phyloP scores from a whole-genome alignment of 768 basidiomycete genomes.

The Rhodotorula diobovata region DNA sequence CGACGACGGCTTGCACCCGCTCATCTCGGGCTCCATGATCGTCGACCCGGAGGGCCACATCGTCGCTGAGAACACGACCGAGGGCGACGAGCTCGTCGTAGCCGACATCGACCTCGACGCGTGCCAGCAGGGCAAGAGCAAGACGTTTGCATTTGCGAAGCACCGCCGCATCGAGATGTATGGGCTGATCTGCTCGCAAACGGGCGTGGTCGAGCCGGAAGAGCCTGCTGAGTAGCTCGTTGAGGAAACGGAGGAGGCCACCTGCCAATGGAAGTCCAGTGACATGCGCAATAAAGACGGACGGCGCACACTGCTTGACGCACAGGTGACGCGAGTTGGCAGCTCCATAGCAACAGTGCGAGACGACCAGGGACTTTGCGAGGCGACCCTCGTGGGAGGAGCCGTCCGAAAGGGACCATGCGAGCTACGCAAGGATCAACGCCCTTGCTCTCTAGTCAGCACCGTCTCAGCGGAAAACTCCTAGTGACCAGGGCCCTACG shows the following conservation, averaged over 20 bases:
- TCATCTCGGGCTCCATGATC: slow-evolving; percentile 46
- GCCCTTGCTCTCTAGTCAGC: no score
- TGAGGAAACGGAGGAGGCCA: no score
- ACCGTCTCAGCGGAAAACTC: no score
- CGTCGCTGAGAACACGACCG: slow-evolving; percentile 45
- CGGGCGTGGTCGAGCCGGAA: slow-evolving; percentile 43
- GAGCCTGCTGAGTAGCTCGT: slow-evolving; percentile 6
- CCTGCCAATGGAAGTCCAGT: no score
- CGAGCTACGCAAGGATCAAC: no score
- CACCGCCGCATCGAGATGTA: slow-evolving; percentile 46
- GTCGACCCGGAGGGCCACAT: slow-evolving; percentile 47
- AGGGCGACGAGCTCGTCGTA: slow-evolving; percentile 45
- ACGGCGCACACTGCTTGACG: no score
- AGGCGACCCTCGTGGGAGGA: no score
- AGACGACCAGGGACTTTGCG: no score
- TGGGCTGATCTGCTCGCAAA: slow-evolving; percentile 38
- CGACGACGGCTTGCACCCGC: slow-evolving; percentile 45
- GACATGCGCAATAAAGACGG: no score
- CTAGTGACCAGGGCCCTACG: not conserved
- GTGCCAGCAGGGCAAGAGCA: slow-evolving; percentile 46
- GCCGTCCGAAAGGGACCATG: no score
- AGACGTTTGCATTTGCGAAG: slow-evolving; percentile 46
- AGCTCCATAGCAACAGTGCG: no score
- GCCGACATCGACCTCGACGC: slow-evolving; percentile 46
- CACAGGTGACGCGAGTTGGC: no score